Evolutionary conservation across 139 green algal species (phyloP).

Genomic region (Spirogloea muscicola): DNA sequence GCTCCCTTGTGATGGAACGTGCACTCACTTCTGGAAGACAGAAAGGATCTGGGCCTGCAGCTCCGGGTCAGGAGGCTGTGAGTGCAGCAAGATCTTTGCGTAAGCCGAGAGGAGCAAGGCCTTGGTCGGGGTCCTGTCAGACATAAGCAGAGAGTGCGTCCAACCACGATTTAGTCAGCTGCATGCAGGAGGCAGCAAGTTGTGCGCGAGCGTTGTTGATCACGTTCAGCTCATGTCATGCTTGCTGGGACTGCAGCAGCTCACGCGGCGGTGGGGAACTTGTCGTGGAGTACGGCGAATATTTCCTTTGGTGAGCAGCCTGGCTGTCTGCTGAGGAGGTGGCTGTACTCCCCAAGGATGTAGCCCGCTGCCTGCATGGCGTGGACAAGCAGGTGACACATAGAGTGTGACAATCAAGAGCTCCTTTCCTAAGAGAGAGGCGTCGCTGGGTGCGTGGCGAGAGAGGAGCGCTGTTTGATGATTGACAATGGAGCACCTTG

Average conservation of each 20-base stretch:
- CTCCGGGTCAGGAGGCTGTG: constrained; percentile 39
- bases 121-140: constrained; percentile 56
- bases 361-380: constrained; percentile 64
- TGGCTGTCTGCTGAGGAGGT: constrained; percentile 54
- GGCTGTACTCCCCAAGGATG: constrained; percentile 87
- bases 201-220: background rate
- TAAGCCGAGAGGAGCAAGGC: constrained; percentile 80
- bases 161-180: background rate
- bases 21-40: constrained; percentile 60
- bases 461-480: no score
- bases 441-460: no score
- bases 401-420: no score
- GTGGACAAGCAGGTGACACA: constrained; percentile 6
- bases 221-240: background rate
- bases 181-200: background rate
- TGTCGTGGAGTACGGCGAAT: constrained; percentile 73
- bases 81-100: constrained; percentile 66
- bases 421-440: no score
- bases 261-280: constrained; percentile 60
- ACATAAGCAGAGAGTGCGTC: background rate
- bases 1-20: background rate
- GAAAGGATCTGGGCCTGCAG: constrained; percentile 57
- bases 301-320: constrained; percentile 56
- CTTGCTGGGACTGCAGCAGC: constrained; percentile 8
- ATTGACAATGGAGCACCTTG: no score